Evolutionary conservation across 1,139 yeast species (phyloP).

Genomic region (Magnusiomyces tetraspermus): DNA sequence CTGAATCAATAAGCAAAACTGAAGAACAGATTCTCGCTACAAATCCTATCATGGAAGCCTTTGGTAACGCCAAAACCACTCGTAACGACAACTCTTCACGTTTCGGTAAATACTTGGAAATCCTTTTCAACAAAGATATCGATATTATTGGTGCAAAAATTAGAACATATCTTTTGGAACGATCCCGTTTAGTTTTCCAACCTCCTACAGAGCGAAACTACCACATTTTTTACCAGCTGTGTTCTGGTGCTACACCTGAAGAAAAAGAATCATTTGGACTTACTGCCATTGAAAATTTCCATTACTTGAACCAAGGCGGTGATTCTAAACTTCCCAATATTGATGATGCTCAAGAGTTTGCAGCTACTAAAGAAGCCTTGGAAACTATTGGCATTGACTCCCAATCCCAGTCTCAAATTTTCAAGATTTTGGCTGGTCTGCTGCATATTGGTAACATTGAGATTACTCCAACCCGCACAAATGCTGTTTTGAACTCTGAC

Average conservation of each 20-base stretch:
- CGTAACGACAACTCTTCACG: conserved; percentile 96
- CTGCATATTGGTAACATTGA: conserved; percentile 91
- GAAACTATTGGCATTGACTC: conserved; percentile 62
- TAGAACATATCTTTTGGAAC: conserved; percentile 83
- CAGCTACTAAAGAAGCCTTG: conserved; percentile 66
- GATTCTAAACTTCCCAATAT: conserved; percentile 62
- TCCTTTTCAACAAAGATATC: conserved; percentile 62
- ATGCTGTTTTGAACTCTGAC: conserved; percentile 72
- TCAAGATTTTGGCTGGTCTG: conserved; percentile 75
- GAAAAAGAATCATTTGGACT: conserved; percentile 53
- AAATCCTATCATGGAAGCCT: conserved; percentile 96
- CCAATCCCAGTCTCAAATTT: conserved; percentile 57
- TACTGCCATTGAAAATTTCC: conserved; percentile 51
- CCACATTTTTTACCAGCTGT: conserved; percentile 87
- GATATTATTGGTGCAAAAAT: conserved; percentile 90
- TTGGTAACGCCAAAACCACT: conserved; percentile 96
- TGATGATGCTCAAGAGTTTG: conserved; percentile 73
- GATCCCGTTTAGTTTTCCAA: conserved; percentile 91
- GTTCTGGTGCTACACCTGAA: conserved; percentile 63
- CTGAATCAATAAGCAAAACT: conserved; percentile 76
- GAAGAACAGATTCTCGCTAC: conserved; percentile 95
- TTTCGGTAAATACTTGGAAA: conserved; percentile 92
- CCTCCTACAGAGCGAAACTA: conserved; percentile 84
- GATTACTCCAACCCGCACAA: conserved; percentile 75
- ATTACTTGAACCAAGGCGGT: conserved; percentile 88